A percentile compares a stretch with the other conserved stretches of the same genome.
These are phyloP conservation scores for Phytophthora syringae DNA, from an alignment of 352 stramenopile genomes.

Conservation along the genomic window DNA sequence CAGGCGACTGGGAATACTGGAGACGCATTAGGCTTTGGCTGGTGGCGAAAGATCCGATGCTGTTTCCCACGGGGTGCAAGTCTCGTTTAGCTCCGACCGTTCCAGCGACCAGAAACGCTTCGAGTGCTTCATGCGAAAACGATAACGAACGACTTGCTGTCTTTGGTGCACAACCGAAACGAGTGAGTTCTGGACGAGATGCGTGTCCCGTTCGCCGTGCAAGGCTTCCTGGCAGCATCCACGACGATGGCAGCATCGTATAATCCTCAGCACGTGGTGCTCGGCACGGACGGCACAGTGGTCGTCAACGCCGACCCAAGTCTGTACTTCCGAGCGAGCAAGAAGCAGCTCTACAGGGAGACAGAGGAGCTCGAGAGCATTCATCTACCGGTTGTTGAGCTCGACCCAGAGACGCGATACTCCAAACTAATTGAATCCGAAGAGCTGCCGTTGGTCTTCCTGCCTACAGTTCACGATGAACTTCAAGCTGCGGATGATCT, in stretches of 20 bases:
- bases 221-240: conserved; percentile 15
- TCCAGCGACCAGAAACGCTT: conserved; percentile 21
- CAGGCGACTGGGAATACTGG: conserved; percentile 76
- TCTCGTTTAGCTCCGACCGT: conserved; percentile 16
- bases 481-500: neutral
- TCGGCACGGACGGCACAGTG: conserved; percentile 41
- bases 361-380: conserved; percentile 13
- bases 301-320: conserved; percentile 38
- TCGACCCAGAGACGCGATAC: neutral
- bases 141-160: conserved; percentile 5
- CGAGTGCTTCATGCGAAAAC: conserved; percentile 13
- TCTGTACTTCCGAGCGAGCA: conserved; percentile 35
- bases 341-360: conserved; percentile 4
- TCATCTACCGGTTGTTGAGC: neutral
- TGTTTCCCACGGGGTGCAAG: neutral
- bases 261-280: conserved; percentile 43
- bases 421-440: conserved; percentile 2
- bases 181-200: neutral
- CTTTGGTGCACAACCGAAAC: conserved; percentile 15
- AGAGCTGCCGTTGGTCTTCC: conserved; percentile 3
- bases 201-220: conserved; percentile 19
- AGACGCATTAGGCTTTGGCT: conserved; percentile 61
- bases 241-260: conserved; percentile 12
- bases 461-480: conserved; percentile 15
- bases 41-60: conserved; percentile 26